Evolutionary conservation across 495 filamentous ascomycete species (phyloP), one percentile per base, ranked within the genome.

Genomic region (Podospora anserina): DNA sequence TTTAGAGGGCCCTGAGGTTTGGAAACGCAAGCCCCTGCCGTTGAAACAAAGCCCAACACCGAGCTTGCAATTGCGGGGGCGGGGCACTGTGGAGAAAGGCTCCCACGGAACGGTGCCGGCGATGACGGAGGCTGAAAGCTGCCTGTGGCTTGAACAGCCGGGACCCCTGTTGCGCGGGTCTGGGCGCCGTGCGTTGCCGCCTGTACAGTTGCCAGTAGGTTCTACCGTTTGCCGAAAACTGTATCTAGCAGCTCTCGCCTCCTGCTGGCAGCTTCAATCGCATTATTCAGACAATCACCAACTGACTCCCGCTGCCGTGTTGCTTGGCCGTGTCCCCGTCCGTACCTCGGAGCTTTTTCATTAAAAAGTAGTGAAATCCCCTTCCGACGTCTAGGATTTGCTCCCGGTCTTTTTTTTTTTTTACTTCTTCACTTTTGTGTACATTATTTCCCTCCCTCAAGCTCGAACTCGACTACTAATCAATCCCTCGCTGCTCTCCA

Each of bases 271-370:
- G 63, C 20, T 53, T 32, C 5, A 32, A 59, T 61, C 66, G 66
- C 68, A 76, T 77, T 77, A 77, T 73, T 77, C 69, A 75, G 66
- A 68, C 74, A 72, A 49, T 72, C 68, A 70, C 69, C 69, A 65
- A 61, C 44, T 63, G 20, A 23, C 66, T 23, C 1, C 23, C 68
- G 65, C 68, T 63, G 65, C 70, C 61, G 67, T 65, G 63, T 69
- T 69, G 61, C 66, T 66, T 61, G 61, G 62, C 32, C 61, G 49
- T 69, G 30, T 32, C 4, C 30, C 30, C 30, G 4, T 7, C 30
- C 30, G 30, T 32, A 32, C 66, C 34, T 62, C 68, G 57, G 58
- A 69, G 65, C 67, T 68, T 44, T 20, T 39, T 64, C 55, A 61
- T 63, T 65, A 56, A 4, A 4, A 32, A 6, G 30, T 32, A 32